Evolutionary conservation across 441 rosid species (phyloP).

Genomic region (Eruca vesicaria): DNA sequence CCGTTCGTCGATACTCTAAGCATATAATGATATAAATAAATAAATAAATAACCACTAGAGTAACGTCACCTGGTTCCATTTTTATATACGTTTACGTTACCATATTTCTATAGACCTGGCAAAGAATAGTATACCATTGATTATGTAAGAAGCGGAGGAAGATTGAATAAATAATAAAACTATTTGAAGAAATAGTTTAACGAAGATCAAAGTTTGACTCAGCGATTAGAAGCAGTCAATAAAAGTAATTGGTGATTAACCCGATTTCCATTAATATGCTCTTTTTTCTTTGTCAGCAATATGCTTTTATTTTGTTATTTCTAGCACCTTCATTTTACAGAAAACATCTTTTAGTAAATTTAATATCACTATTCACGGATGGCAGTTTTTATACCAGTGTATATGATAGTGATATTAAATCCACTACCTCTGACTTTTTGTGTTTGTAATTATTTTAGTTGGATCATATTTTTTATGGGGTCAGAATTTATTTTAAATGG

Average conservation of each 20-base stretch:
- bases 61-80: not conserved
- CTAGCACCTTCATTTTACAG: not conserved
- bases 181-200: not conserved
- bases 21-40: too few relatives aligned
- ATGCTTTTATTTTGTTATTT: not conserved
- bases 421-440: too few relatives aligned
- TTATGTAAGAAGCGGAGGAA: not conserved
- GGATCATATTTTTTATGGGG: too few relatives aligned
- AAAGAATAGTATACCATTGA: not conserved
- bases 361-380: not conserved
- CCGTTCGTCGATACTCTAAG: constrained; percentile 8
- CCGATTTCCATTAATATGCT: not conserved
- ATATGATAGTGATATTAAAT: too few relatives aligned
- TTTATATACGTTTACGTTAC: not conserved
- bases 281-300: too few relatives aligned
- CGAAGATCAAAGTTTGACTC: not conserved
- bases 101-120: not conserved
- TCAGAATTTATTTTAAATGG: too few relatives aligned
- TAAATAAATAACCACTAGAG: not conserved
- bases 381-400: too few relatives aligned
- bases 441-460: too few relatives aligned
- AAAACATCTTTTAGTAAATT: not conserved
- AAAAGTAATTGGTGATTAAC: not conserved
- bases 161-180: not conserved
- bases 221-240: not conserved